Conservation (phyloP, 2,329 filamentous ascomycete genomes). For the Talaromyces sp. region DNA sequence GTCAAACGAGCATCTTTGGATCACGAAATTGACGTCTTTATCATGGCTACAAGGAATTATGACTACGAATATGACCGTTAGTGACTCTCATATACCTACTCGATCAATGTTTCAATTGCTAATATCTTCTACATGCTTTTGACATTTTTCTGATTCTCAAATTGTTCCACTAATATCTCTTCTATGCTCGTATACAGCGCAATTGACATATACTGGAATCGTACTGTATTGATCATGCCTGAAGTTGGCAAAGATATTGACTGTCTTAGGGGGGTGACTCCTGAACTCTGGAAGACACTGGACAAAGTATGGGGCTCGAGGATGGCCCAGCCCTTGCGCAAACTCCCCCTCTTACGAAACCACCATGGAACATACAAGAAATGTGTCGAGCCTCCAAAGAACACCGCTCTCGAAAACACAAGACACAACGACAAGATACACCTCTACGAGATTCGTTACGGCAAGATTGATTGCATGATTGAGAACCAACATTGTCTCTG, state of each 20-base stretch:
- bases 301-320: neutral
- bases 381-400: neutral
- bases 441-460: no score
- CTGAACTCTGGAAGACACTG: neutral
- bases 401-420: no score
- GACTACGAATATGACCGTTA: neutral
- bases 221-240: neutral
- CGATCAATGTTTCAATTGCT: neutral
- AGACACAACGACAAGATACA: no score
- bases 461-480: no score
- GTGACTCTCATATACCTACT: neutral
- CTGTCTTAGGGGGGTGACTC: neutral
- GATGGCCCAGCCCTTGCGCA: neutral
- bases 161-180: neutral
- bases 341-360: neutral
- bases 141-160: neutral
- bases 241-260: neutral
- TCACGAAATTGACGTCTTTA: neutral
- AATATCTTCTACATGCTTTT: neutral
- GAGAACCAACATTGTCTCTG: no score
- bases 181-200: neutral
- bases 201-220: neutral
- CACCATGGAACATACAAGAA: neutral
- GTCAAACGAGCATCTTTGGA: neutral
- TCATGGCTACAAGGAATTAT: neutral